These are phyloP conservation scores for Colletotrichum chrysophilum DNA, from an alignment of 2,329 filamentous ascomycete genomes.

Conservation along the genomic window DNA sequence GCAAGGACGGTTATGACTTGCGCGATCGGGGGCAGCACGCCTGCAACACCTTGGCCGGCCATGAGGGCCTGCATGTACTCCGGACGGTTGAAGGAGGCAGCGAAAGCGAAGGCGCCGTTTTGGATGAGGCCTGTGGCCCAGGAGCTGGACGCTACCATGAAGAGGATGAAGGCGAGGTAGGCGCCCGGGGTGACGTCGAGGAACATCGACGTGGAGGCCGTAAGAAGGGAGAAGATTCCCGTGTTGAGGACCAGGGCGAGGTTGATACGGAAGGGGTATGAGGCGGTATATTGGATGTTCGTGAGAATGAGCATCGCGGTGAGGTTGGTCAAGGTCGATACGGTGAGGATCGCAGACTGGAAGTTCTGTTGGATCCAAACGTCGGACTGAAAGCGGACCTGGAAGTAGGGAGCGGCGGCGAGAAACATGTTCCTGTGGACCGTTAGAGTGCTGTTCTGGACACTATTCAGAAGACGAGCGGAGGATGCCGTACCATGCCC, in stretches of 20 bases:
- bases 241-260: conserved; percentile 78
- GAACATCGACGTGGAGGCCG: conserved; percentile 77
- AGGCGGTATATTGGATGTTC: conserved; percentile 80
- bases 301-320: conserved; percentile 77
- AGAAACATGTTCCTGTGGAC: conserved; percentile 92
- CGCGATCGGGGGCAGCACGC: conserved; percentile 85
- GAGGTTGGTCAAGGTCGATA: conserved; percentile 86
- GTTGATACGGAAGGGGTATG: conserved; percentile 87
- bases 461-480: background rate
- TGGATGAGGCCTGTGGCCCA: conserved; percentile 85
- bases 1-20: conserved; percentile 85
- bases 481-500: conserved; percentile 78
- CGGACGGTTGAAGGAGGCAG: conserved; percentile 80
- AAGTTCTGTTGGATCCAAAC: conserved; percentile 80
- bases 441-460: background rate
- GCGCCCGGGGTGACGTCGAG: conserved; percentile 62
- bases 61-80: conserved; percentile 97
- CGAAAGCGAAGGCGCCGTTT: conserved; percentile 94
- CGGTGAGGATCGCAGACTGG: conserved; percentile 86
- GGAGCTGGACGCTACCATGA: conserved; percentile 81
- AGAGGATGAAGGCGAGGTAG: conserved; percentile 84
- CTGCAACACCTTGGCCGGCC: conserved; percentile 90
- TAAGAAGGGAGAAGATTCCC: conserved; percentile 77
- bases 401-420: conserved; percentile 92
- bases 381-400: conserved; percentile 75